phyloP scores from a whole-genome alignment of 768 basidiomycete species.

The Russula sp. region DNA sequence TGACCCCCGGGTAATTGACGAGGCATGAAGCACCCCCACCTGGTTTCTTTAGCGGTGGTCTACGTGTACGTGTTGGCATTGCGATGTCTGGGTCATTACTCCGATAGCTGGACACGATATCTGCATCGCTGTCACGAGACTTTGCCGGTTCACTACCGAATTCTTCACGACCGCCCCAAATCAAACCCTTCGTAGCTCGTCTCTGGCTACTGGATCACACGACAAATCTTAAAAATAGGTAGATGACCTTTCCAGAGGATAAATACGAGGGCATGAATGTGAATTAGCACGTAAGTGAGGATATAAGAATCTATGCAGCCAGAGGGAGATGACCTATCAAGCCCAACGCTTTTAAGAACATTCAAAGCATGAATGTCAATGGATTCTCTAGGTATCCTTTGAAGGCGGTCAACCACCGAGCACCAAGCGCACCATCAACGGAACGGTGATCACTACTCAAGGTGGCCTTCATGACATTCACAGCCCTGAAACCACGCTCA shows the following conservation, averaged over 20 bases:
- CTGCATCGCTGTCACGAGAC: not conserved
- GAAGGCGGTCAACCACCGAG: slow-evolving; percentile 88
- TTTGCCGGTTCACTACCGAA: too few species aligned
- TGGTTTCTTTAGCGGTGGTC: slow-evolving; percentile 17
- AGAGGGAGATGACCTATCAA: not conserved
- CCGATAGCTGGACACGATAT: too few species aligned
- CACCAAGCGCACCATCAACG: slow-evolving; percentile 94
- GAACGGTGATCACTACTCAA: slow-evolving; percentile 92
- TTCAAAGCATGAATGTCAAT: slow-evolving; percentile 89
- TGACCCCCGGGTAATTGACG: too few species aligned
- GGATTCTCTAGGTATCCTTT: slow-evolving; percentile 97
- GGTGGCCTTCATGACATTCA: slow-evolving; percentile 91
- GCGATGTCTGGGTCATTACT: not conserved
- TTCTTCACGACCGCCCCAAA: not conserved
- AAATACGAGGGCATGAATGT: slow-evolving; percentile 3
- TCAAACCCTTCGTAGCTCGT: not conserved
- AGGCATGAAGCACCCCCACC: slow-evolving; percentile 1
- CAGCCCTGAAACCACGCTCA: slow-evolving; percentile 92
- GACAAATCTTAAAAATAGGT: not conserved
- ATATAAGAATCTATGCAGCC: slow-evolving; percentile 19
- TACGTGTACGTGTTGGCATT: slow-evolving; percentile 18
- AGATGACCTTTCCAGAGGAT: not conserved
- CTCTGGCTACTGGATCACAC: not conserved
- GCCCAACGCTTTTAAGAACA: slow-evolving; percentile 7
- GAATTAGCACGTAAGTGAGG: slow-evolving; percentile 18